A percentile compares a stretch with the other conserved stretches of the same genome.
These are phyloP conservation scores for Umbelopsis sp. DNA, from an alignment of 192 early-diverging fungal species.

Conservation along the genomic window DNA sequence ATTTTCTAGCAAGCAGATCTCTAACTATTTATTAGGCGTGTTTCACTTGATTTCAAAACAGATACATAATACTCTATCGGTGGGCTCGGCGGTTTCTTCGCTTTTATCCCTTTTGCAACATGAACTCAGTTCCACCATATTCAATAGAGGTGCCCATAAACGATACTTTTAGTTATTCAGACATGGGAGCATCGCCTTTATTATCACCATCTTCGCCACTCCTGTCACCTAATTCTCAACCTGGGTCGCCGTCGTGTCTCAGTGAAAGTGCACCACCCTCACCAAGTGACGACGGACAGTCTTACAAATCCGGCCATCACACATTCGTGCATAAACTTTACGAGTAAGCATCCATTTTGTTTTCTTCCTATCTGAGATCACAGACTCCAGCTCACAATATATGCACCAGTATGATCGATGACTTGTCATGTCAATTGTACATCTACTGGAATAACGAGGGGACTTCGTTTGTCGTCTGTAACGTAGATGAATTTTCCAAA, in stretches of 20 bases:
- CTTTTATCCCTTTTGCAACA: background rate
- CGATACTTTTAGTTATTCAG: background rate
- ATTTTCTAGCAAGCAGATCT: too few relatives aligned
- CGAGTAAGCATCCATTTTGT: background rate
- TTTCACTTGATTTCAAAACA: background rate
- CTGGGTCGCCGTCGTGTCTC: background rate
- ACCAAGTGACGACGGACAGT: background rate
- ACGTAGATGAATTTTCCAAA: constrained; percentile 78
- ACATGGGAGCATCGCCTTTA: background rate
- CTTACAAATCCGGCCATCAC: background rate
- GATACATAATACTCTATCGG: background rate
- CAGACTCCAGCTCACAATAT: background rate
- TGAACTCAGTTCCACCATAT: background rate
- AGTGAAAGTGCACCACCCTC: background rate
- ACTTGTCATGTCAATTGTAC: constrained; percentile 62
- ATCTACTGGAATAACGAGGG: constrained; percentile 75
- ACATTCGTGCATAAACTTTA: constrained; percentile 8
- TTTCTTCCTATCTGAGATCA: background rate
- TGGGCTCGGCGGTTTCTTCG: background rate
- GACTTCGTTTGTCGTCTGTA: constrained; percentile 70
- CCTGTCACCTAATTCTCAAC: background rate
- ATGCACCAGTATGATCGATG: constrained; percentile 59
- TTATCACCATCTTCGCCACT: background rate
- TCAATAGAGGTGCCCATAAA: background rate
- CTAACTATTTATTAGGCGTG: too few relatives aligned